phyloP scores from a whole-genome alignment of 257 asterid species.

The Salvia hispanica region DNA sequence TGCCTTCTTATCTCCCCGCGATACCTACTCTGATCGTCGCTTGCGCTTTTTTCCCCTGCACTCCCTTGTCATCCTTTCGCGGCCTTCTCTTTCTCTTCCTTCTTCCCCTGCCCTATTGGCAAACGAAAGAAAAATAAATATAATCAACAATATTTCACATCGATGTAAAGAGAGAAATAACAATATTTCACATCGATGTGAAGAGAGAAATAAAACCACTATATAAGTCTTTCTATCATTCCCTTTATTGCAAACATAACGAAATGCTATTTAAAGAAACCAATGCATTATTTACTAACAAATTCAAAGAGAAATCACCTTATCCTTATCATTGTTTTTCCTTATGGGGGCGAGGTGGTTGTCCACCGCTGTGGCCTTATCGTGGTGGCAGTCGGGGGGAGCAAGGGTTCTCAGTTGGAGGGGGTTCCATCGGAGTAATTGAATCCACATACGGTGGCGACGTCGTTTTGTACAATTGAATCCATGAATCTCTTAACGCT shows the following conservation, averaged over 20 bases:
- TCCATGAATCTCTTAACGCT: slow-evolving; percentile 33
- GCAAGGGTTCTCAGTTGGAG: slow-evolving; percentile 20
- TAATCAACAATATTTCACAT: too few relatives aligned
- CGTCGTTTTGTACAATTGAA: slow-evolving; percentile 31
- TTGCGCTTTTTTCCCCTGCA: background rate
- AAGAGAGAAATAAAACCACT: too few relatives aligned
- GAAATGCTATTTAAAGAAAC: too few relatives aligned
- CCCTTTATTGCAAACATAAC: too few relatives aligned
- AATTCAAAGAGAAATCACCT: background rate
- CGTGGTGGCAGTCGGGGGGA: slow-evolving; percentile 21
- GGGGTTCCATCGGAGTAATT: slow-evolving; percentile 13
- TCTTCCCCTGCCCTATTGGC: background rate
- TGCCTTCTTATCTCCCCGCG: slow-evolving; percentile 25
- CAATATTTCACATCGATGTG: too few relatives aligned
- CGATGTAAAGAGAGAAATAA: too few relatives aligned
- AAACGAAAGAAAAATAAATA: background rate
- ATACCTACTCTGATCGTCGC: background rate
- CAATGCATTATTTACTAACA: too few relatives aligned
- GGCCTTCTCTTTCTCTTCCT: slow-evolving; percentile 24
- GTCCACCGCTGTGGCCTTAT: background rate
- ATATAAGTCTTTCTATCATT: too few relatives aligned
- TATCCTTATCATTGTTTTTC: slow-evolving; percentile 25
- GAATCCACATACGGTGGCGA: slow-evolving; percentile 26
- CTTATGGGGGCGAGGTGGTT: background rate
- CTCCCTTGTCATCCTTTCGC: background rate